Base-by-base conservation (phyloP, 108 stramenopile species). In the Fragilaria crotonensis region DNA sequence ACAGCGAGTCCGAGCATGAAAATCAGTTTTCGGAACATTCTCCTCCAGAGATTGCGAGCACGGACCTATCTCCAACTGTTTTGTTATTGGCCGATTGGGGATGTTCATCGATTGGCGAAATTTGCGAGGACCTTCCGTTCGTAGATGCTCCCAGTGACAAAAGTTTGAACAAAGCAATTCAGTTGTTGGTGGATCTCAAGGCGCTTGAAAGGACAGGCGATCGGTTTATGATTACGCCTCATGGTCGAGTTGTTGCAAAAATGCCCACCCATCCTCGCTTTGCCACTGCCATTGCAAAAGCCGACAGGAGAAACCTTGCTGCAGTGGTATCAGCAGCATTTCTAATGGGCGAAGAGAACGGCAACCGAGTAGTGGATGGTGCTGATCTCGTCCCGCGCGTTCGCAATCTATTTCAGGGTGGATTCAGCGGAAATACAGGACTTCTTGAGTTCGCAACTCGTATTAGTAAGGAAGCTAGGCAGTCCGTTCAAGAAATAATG, bases 1-100 rank as follows among this genome's bases (percentile, higher is more conserved):
- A 80, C 56, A 72, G 78, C 0, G 86, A 91, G 57, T 52, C 28
- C n/a, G 86, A 87, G 11, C 69, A 67, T 29, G 55, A 70, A 9
- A 28, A 1, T 20, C 33, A 60, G 14, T 55, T 85, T 29, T 3
- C 46, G 0, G 54, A 71, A 17, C 68, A 76, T 11, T 54, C 84
- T 14, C 50, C 70, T 14, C 89, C 88, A 4, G 91, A 95, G 62
- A 92, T 95, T 32, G 50, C 54, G 28, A 62, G 69, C 44, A 78
- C 79, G 5, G 89, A 92, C 53, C 63, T 95, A 17, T 61, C 81
- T 23, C 75, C 79, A 25, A 85, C 83, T 0, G 58, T 80, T 14
- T 57, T 95, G 73, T 70, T 87, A 31, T 69, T 95, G 0, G 66
- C 76, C 22, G 84, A 86, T 27, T 81, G 89, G 84, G 90, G 90